Percentiles rank a stretch among this genome's conserved stretches.
Evolutionary conservation across 345 rosid genomes (phyloP).

Genomic region (Hibiscus tridactylites): DNA sequence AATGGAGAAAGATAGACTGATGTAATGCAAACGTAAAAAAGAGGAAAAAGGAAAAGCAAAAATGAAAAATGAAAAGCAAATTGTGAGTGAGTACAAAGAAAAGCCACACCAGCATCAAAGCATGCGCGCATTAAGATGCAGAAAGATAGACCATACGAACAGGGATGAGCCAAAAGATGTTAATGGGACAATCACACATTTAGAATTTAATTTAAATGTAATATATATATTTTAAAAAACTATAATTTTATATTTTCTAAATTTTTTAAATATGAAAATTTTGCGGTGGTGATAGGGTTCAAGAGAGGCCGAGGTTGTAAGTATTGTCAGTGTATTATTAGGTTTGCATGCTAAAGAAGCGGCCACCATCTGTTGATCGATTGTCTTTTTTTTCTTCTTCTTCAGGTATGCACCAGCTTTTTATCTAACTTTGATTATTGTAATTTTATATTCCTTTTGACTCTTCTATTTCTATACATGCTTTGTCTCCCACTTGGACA

Average conservation of each 20-base stretch:
- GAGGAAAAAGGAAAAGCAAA: neutral
- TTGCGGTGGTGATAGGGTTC: no score
- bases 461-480: neutral
- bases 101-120: neutral
- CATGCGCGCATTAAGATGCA: neutral
- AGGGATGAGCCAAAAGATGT: no score
- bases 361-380: neutral
- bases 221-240: no score
- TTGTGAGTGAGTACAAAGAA: neutral
- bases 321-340: conserved; percentile 5
- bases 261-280: neutral
- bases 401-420: conserved; percentile 3
- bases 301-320: conserved; percentile 10
- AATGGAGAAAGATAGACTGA: neutral
- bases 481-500: neutral
- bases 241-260: no score
- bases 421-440: neutral
- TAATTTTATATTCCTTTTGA: neutral
- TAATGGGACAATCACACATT: no score
- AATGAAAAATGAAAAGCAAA: neutral
- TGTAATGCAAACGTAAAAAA: neutral
- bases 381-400: neutral
- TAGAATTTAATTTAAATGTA: no score
- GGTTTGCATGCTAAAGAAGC: neutral
- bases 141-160: neutral